Evolutionary conservation across 441 rosid genomes (phyloP), one percentile per base, ranked within the genome.

Genomic region (Raphanus hybrid): DNA sequence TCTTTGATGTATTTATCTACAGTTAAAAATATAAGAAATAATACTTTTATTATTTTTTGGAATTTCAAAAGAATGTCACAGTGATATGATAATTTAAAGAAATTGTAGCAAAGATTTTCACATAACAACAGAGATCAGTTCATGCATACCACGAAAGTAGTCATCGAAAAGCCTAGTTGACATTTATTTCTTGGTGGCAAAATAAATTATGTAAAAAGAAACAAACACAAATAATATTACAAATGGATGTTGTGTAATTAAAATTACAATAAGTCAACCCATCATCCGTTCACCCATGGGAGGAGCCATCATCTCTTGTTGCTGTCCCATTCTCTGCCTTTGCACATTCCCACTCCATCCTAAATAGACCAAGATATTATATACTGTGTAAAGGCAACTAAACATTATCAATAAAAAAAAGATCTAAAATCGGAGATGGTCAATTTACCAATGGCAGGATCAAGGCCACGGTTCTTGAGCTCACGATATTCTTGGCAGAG

Each of bases 401-500:
- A 39, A 16, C 52, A 54, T 12, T 41, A 55, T 6, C 14, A 3
- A 41, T 54, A 9, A 69, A 50, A 45, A 43, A 48, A 27, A 54
- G 5, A 54, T 29, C 1, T 8, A 71, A 15, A 27, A 29, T n/a
- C 5, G 12, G 59, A 43, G 26, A 2, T 20, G 15, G n/a, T 23
- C 27, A 20, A 8, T 57, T 8, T 57, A 57, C 61, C 94, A 32
- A 90, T 78, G 34, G 90, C 5, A 70, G 91, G 94, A 48, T 90
- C 90, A n/a, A 80, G 70, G 59, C 90, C 91, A 76, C 94, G 86
- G 23, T 1, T 59, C 1, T 85, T 79, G 66, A 88, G 91, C 67
- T 88, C 94, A 12, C 94, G 83, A 70, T 85, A 86, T 57, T 85
- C 92, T 77, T 90, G 94, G 69, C 94, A 88, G 73, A 90, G 87